Conservation (phyloP, 768 basidiomycete genomes). For the Lyophyllum atratum region DNA sequence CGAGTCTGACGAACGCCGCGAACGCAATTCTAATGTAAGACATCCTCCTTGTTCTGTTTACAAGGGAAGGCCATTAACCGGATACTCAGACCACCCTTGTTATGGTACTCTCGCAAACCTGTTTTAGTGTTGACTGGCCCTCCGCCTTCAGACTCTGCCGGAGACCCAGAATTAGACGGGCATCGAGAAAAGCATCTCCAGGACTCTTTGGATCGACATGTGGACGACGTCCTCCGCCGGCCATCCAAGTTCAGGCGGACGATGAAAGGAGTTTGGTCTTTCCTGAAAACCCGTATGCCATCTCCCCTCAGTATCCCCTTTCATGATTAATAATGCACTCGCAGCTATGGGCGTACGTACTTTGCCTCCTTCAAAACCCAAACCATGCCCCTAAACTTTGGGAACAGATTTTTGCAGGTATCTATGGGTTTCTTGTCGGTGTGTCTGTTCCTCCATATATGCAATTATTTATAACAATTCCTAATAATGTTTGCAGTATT, state of each 20-base stretch:
- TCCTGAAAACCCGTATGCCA: conserved; percentile 76
- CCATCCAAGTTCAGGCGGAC: conserved; percentile 60
- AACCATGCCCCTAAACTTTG: conserved; percentile 1
- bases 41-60: background rate
- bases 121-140: conserved; percentile 55
- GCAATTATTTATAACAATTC: too few relatives aligned
- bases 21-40: conserved; percentile 72
- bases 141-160: conserved; percentile 32
- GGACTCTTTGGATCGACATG: conserved; percentile 69
- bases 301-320: background rate
- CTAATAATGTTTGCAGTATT: conserved; percentile 48
- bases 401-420: conserved; percentile 57
- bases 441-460: conserved; percentile 16
- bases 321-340: conserved; percentile 1
- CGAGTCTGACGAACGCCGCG: conserved; percentile 76
- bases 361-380: background rate
- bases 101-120: conserved; percentile 72
- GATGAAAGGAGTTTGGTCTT: conserved; percentile 75
- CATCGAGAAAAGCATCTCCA: conserved; percentile 31
- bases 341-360: conserved; percentile 67
- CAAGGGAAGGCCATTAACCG: background rate
- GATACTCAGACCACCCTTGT: conserved; percentile 59
- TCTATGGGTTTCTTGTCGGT: conserved; percentile 80
- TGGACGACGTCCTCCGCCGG: conserved; percentile 71
- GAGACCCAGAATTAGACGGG: conserved; percentile 30